Base-by-base conservation (phyloP, 78 protist species). In the Dictyostelium intermedium region DNA sequence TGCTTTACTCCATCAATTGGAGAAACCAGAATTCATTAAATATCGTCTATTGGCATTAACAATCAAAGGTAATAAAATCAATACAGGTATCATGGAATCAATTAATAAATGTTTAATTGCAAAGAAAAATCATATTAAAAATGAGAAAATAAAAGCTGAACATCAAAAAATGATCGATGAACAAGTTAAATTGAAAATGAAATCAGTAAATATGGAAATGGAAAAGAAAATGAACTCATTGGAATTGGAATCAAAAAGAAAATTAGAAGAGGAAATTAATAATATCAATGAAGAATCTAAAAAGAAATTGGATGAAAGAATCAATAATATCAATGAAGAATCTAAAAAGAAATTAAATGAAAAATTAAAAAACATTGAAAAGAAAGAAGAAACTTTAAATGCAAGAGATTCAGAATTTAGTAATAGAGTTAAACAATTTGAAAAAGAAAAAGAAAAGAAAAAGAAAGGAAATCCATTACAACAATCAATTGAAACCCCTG, bases 41-140 rank as follows among this genome's bases (percentile, higher is more conserved):
- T 82, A 56, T 60, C 16, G 74, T 20, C 32, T 89, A 2, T 18
- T 53, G 27, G 73, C 84, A 23, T 35, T 89, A 76, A 89, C 82
- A 30, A 8, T 89, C 1, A 89, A 89, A 39, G 83, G 94, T n/a
- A 89, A 89, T 76, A 78, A 89, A 66, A 80, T 89, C 63, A 20
- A 60, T 16, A 16, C 25, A 3, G 60, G 37, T 16, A 63, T 43
- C 20, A 7, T 32, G 0, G 87, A 89, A 11, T 27, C 82, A 47
- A 78, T 89, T 2, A 70, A 61, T 2, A 11, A 69, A 23, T 32
- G 41, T 18, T 35, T 80, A 34, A 32, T 27, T 6, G 47, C 34
- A 4, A 89, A 89, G 30, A 89, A 80, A 35, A 66, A 32, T 18
- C 25, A 60, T 14, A 61, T 63, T 5, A 89, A 81, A 70, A 50